Conservation (phyloP, 495 filamentous ascomycete species). For the Hyaloscypha bicolor region DNA sequence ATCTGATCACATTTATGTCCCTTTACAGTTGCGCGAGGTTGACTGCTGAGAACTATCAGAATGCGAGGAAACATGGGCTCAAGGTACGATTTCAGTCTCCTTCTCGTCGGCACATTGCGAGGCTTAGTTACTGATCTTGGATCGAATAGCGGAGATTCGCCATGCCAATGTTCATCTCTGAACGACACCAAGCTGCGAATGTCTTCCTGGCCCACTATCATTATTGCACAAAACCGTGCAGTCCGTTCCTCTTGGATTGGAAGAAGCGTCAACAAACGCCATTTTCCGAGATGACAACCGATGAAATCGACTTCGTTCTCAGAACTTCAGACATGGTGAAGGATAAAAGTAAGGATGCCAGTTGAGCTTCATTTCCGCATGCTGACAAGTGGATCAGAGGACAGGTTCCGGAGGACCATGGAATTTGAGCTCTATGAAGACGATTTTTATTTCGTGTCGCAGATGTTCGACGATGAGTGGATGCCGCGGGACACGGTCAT, state of each 20-base stretch:
- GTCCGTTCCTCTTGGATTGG: constrained; percentile 9
- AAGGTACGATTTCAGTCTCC: constrained; percentile 37
- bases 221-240: constrained; percentile 53
- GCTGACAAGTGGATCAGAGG: constrained; percentile 7
- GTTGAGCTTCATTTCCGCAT: not conserved
- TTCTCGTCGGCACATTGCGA: not conserved
- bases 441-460: constrained; percentile 54
- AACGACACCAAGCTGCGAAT: constrained; percentile 57
- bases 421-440: constrained; percentile 40
- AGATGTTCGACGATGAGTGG: constrained; percentile 54
- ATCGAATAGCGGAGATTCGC: constrained; percentile 48
- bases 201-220: constrained; percentile 61
- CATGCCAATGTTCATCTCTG: constrained; percentile 50
- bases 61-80: constrained; percentile 55
- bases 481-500: constrained; percentile 35
- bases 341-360: constrained; percentile 5
- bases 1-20: constrained; percentile 58
- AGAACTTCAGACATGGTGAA: constrained; percentile 16
- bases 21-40: constrained; percentile 60
- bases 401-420: constrained; percentile 2
- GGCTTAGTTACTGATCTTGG: constrained; percentile 1
- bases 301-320: constrained; percentile 16
- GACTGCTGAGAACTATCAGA: constrained; percentile 56
- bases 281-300: constrained; percentile 15
- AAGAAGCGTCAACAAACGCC: not conserved